Evolutionary conservation across 176 grass and related monocot species (phyloP).

Genomic region (Cenchrus americanus): DNA sequence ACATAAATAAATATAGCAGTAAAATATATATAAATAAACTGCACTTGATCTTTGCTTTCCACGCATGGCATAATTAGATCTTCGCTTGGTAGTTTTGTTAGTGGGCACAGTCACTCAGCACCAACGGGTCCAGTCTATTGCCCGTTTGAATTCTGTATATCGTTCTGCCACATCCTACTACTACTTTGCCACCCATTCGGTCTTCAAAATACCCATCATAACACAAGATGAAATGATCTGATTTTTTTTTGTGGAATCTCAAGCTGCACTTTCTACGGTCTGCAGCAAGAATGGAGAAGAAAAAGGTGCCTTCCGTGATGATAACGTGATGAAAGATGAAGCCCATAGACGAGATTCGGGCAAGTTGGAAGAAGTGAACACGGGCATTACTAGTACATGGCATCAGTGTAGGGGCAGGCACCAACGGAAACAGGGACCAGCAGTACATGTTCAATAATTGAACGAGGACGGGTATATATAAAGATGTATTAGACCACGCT

Average conservation of each 20-base stretch:
- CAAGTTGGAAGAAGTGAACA: conserved; percentile 31
- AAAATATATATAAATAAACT: conserved; percentile 9
- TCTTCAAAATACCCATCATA: conserved; percentile 44
- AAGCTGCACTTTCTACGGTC: conserved; percentile 32
- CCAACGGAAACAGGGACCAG: conserved; percentile 38
- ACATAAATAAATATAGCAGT: background rate
- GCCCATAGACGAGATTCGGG: conserved; percentile 32
- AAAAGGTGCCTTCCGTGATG: conserved; percentile 21
- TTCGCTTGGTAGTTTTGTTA: conserved; percentile 26
- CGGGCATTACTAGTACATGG: background rate
- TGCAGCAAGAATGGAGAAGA: background rate
- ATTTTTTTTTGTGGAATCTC: background rate
- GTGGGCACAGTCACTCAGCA: conserved; percentile 44
- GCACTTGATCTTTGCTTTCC: conserved; percentile 33
- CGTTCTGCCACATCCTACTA: background rate
- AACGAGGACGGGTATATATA: background rate
- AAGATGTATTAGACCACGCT: conserved; percentile 21
- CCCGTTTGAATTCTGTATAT: conserved; percentile 17
- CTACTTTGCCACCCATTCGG: conserved; percentile 3
- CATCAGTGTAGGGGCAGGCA: conserved; percentile 30
- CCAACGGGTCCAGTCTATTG: background rate
- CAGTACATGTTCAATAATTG: conserved; percentile 47
- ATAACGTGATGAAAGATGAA: conserved; percentile 27
- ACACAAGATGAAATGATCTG: conserved; percentile 35
- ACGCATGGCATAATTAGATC: conserved; percentile 27